phyloP scores from a whole-genome alignment of 371 early-diverging fungal species.

The Gilbertella persicaria region DNA sequence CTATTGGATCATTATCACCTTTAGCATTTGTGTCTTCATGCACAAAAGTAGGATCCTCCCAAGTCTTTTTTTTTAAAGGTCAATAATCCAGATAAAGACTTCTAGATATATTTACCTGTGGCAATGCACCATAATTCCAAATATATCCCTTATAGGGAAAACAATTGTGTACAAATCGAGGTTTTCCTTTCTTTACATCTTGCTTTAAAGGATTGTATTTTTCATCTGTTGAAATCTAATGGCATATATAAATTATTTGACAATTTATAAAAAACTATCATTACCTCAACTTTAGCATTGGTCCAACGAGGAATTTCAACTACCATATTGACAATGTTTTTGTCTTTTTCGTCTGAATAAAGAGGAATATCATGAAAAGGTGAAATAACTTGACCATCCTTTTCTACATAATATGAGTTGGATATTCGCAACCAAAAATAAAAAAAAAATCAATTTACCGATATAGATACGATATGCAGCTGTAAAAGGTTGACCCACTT shows the following conservation, averaged over 20 bases:
- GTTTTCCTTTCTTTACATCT: constrained; percentile 98
- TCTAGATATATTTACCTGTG: constrained; percentile 83
- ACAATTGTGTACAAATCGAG: constrained; percentile 98
- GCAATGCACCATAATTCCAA: constrained; percentile 99
- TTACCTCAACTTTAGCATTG: constrained; percentile 99
- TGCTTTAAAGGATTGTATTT: constrained; percentile 98
- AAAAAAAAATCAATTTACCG: constrained; percentile 44
- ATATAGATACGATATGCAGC: constrained; percentile 83
- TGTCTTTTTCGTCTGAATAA: constrained; percentile 75
- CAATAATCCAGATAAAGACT: too few species aligned
- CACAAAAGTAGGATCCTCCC: constrained; percentile 94
- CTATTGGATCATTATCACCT: constrained; percentile 99
- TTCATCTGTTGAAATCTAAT: constrained; percentile 72
- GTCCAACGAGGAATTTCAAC: constrained; percentile 99
- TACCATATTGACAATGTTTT: constrained; percentile 92
- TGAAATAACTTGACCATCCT: constrained; percentile 77
- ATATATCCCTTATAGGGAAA: constrained; percentile 99
- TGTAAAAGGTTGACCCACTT: constrained; percentile 77
- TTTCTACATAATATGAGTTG: constrained; percentile 44
- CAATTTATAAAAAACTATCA: background rate
- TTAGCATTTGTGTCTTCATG: constrained; percentile 88
- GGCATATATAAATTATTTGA: background rate
- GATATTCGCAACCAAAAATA: background rate
- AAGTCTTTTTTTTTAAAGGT: too few species aligned
- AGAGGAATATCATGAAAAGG: constrained; percentile 99